phyloP scores from a whole-genome alignment of 441 rosid species.

The Gossypium trilobum region DNA sequence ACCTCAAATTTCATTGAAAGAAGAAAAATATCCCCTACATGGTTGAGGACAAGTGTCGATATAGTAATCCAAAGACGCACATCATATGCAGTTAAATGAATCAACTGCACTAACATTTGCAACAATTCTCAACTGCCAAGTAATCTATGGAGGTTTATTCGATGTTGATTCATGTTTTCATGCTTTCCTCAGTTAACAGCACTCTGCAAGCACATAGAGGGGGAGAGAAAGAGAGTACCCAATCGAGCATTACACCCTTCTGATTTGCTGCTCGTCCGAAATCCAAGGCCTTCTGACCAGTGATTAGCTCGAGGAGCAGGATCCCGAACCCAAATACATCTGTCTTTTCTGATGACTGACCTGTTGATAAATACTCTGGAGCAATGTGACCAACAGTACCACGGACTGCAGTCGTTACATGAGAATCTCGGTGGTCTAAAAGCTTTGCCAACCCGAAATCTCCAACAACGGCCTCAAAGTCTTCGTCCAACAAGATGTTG shows the following conservation, averaged over 20 bases:
- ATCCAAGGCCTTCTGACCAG: constrained; percentile 85
- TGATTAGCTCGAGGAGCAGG: constrained; percentile 86
- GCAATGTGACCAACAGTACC: constrained; percentile 95
- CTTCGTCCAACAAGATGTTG: constrained; percentile 81
- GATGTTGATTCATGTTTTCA: not conserved
- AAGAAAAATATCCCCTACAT: not conserved
- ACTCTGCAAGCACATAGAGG: not conserved
- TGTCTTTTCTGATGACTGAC: constrained; percentile 90
- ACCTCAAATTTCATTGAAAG: not conserved
- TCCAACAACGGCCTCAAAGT: constrained; percentile 93
- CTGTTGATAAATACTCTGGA: constrained; percentile 85
- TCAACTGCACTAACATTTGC: too few species aligned
- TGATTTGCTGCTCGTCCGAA: constrained; percentile 80
- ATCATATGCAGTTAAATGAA: too few species aligned
- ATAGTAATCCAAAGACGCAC: not conserved
- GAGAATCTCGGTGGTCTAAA: constrained; percentile 82
- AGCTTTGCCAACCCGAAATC: constrained; percentile 96
- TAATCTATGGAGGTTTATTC: too few species aligned
- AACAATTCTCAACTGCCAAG: not conserved
- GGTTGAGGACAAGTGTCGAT: not conserved
- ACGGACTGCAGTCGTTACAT: constrained; percentile 87
- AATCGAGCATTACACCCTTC: constrained; percentile 91
- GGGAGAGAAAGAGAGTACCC: constrained; percentile 47
- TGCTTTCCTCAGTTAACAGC: not conserved
- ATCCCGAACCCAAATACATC: constrained; percentile 94